Conservation (phyloP, 2,329 filamentous ascomycete genomes). For the Aspergillus quadricinctus region DNA sequence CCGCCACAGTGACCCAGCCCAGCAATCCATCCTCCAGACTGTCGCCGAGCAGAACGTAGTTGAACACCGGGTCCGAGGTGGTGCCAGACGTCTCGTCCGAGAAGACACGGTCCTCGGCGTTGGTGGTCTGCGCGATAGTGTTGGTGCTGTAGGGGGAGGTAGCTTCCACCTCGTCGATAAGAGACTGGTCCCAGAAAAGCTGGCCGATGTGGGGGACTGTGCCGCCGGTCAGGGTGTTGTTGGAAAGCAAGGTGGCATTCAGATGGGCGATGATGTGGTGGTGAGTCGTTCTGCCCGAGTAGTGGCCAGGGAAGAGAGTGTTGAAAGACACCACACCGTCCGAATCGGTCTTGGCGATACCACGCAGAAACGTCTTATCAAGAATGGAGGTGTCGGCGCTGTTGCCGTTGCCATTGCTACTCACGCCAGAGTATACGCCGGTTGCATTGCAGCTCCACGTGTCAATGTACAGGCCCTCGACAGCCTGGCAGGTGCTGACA, state of each 20-base stretch:
- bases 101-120: conserved; percentile 12
- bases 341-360: conserved; percentile 39
- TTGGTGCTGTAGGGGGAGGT: conserved; percentile 33
- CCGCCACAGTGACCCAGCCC: conserved; percentile 11
- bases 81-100: conserved; percentile 9
- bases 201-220: conserved; percentile 58
- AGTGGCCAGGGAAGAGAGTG: conserved; percentile 44
- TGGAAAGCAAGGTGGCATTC: conserved; percentile 24
- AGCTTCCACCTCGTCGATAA: conserved; percentile 48
- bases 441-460: conserved; percentile 36
- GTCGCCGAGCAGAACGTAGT: conserved; percentile 13
- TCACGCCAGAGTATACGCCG: conserved; percentile 27
- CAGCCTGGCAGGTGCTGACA: conserved; percentile 36
- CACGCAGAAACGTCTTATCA: conserved; percentile 40
- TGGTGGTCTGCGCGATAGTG: conserved; percentile 9
- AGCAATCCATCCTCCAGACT: conserved; percentile 10
- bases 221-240: conserved; percentile 41
- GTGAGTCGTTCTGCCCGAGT: conserved; percentile 33
- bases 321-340: conserved; percentile 42
- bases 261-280: conserved; percentile 28
- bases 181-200: conserved; percentile 56
- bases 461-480: conserved; percentile 30
- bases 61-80: conserved; percentile 11
- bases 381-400: conserved; percentile 25
- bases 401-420: conserved; percentile 25